Percentiles rank a stretch among this genome's conserved stretches.
phyloP scores from a whole-genome alignment of 176 grass and related monocot species.

The Aegilops bicornis region DNA sequence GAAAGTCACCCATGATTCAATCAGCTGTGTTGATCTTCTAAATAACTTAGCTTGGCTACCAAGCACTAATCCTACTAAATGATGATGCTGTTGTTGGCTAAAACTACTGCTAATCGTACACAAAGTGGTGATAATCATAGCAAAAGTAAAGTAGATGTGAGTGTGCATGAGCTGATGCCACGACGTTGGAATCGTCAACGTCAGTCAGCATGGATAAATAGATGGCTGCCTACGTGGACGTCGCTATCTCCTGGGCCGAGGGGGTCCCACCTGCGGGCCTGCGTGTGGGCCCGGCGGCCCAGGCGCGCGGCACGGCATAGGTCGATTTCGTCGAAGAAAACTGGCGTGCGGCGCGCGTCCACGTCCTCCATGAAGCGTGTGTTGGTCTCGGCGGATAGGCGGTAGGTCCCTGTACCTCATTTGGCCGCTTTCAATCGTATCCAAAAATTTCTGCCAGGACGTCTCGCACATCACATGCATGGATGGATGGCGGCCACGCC shows the following conservation, averaged over 20 bases:
- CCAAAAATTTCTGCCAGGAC: too few species aligned
- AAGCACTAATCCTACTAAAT: neutral
- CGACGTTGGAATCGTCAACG: neutral
- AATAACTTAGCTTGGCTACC: neutral
- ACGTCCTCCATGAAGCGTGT: neutral
- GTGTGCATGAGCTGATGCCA: slow-evolving; percentile 1
- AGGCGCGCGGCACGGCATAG: too few species aligned
- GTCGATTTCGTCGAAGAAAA: too few species aligned
- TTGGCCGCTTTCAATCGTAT: neutral
- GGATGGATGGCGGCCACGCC: too few species aligned
- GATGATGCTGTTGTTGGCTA: too few species aligned
- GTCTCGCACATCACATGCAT: too few species aligned
- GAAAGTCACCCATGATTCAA: neutral
- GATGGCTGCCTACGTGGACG: neutral
- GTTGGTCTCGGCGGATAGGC: neutral
- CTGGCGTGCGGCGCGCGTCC: too few species aligned
- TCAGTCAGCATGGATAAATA: neutral
- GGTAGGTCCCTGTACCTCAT: neutral
- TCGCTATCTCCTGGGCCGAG: neutral
- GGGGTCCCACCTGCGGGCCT: neutral
- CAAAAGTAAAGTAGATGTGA: too few species aligned
- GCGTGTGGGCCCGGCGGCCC: neutral
- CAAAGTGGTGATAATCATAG: too few species aligned
- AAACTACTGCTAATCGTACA: too few species aligned
- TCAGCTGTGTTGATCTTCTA: too few species aligned